phyloP scores from a whole-genome alignment of 176 grass and related monocot genomes.

The Elymus sibiricus region DNA sequence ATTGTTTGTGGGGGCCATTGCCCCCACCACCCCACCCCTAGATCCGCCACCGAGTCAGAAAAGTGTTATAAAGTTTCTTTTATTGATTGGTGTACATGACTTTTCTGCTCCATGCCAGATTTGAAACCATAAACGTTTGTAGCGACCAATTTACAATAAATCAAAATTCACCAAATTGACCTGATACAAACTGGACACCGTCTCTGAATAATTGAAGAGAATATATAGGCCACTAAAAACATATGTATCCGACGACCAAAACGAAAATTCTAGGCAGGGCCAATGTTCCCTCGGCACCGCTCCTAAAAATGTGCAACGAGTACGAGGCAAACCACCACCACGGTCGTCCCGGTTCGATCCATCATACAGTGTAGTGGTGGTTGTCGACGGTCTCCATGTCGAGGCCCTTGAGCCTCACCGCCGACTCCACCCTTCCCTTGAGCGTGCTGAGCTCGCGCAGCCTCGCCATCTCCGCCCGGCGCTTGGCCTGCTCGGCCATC shows the following conservation, averaged over 20 bases:
- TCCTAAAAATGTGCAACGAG: slow-evolving; percentile 17
- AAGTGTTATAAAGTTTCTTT: too few species aligned
- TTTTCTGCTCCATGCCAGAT: not conserved
- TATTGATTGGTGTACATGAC: too few species aligned
- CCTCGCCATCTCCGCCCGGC: slow-evolving; percentile 90
- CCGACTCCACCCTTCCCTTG: slow-evolving; percentile 67
- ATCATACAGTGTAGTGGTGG: slow-evolving; percentile 74
- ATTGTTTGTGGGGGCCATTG: too few species aligned
- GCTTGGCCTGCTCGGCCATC: slow-evolving; percentile 95
- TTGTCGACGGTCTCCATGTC: slow-evolving; percentile 70
- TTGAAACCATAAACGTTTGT: not conserved
- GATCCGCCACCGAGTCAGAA: too few species aligned
- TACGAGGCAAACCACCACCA: not conserved
- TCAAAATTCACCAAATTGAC: not conserved
- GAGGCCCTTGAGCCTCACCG: slow-evolving; percentile 81
- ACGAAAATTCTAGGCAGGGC: not conserved
- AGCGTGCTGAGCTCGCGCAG: slow-evolving; percentile 69
- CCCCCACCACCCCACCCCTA: too few species aligned
- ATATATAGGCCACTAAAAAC: not conserved
- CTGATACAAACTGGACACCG: not conserved
- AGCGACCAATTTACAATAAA: not conserved
- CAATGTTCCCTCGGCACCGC: not conserved
- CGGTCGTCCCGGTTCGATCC: not conserved
- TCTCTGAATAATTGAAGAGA: not conserved
- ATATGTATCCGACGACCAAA: not conserved